Percentiles rank a stretch among this genome's conserved stretches.
Conservation (phyloP, 2,329 filamentous ascomycete species). For the Fusarium nematophilum region DNA sequence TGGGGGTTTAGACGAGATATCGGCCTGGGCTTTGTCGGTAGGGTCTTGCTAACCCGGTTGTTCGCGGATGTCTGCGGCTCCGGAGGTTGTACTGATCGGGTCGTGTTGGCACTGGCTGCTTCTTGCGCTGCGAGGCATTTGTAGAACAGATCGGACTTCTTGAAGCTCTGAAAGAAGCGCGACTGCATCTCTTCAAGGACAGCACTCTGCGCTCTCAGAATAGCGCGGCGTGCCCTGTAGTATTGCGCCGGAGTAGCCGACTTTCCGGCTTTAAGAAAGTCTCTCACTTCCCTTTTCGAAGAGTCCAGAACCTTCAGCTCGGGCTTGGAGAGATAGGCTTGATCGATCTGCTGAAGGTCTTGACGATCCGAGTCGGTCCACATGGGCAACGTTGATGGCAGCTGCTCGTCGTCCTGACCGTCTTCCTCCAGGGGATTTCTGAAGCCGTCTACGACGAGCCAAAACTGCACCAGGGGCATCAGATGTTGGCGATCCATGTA, state of each 20-base stretch:
- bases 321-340: constrained; percentile 84
- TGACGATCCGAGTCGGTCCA: constrained; percentile 88
- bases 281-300: constrained; percentile 75
- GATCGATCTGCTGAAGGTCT: constrained; percentile 91
- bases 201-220: constrained; percentile 83
- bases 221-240: constrained; percentile 80
- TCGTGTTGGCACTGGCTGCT: constrained; percentile 56
- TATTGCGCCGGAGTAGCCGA: constrained; percentile 85
- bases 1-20: constrained; percentile 56
- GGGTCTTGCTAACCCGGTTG: constrained; percentile 50
- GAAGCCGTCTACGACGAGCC: constrained; percentile 97
- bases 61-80: constrained; percentile 42
- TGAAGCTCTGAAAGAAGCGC: constrained; percentile 85
- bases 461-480: constrained; percentile 95
- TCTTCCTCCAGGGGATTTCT: constrained; percentile 91
- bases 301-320: constrained; percentile 82
- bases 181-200: constrained; percentile 88
- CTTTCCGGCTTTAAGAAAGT: constrained; percentile 83
- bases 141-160: constrained; percentile 92
- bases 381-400: constrained; percentile 69
- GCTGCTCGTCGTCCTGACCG: constrained; percentile 71
- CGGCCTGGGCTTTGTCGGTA: constrained; percentile 57
- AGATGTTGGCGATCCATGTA: constrained; percentile 94
- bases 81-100: constrained; percentile 32
- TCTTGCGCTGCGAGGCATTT: constrained; percentile 95